These are phyloP conservation scores for Oryza punctata DNA, from an alignment of 176 grass and related monocot species.

Conservation along the genomic window DNA sequence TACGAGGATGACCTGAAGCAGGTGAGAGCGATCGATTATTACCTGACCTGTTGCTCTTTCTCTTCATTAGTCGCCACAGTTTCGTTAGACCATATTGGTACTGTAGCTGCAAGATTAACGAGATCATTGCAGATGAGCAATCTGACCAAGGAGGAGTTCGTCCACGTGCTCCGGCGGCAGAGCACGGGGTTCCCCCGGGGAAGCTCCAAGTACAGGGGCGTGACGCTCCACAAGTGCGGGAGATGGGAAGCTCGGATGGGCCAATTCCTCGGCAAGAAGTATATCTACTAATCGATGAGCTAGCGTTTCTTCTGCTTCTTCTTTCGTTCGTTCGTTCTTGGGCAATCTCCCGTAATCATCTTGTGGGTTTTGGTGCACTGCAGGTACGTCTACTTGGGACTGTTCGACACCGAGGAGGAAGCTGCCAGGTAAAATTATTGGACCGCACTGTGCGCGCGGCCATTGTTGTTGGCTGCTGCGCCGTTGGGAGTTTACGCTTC, in stretches of 20 bases:
- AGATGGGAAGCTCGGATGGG: constrained; percentile 98
- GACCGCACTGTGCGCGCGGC: constrained; percentile 14
- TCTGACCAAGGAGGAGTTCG: constrained; percentile 98
- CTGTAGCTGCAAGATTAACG: background rate
- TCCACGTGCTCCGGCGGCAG: constrained; percentile 90
- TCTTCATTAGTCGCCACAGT: background rate
- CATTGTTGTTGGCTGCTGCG: no score
- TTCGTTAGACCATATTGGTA: background rate
- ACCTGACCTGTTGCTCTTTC: background rate
- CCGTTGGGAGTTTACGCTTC: background rate
- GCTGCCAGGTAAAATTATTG: constrained; percentile 78
- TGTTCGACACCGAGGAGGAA: constrained; percentile 89
- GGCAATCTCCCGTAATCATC: background rate
- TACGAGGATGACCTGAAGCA: constrained; percentile 97
- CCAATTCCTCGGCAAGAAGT: constrained; percentile 98
- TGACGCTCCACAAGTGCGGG: constrained; percentile 97
- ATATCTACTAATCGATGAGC: background rate
- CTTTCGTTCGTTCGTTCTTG: background rate
- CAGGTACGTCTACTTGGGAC: constrained; percentile 89
- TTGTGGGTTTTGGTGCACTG: background rate
- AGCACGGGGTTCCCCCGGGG: constrained; percentile 89
- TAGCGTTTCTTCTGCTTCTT: background rate
- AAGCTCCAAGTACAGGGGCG: constrained; percentile 94
- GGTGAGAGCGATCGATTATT: constrained; percentile 34
- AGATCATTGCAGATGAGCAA: constrained; percentile 62